These are phyloP conservation scores for Paxillus ammoniavirescens DNA, from an alignment of 768 basidiomycete species.

Conservation along the genomic window DNA sequence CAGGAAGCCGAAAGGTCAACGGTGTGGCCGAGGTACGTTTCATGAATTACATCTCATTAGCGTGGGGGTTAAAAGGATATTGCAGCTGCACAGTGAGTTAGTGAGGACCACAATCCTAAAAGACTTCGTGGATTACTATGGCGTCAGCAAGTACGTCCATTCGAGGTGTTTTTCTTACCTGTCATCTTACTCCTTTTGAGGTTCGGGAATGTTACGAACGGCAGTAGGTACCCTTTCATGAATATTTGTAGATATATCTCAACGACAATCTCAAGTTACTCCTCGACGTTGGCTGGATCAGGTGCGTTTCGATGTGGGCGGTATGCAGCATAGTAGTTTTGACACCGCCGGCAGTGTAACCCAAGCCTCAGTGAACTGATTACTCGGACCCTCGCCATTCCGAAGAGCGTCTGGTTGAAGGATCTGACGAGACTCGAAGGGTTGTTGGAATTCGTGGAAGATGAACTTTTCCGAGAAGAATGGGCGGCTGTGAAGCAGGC, in stretches of 20 bases:
- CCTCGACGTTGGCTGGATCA: constrained; percentile 93
- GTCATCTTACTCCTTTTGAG: constrained; percentile 33
- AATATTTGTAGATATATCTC: neutral
- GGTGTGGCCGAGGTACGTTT: constrained; percentile 83
- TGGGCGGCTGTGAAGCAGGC: constrained; percentile 86
- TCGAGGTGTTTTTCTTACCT: neutral
- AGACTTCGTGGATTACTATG: constrained; percentile 93
- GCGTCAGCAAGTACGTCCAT: constrained; percentile 63
- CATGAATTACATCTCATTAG: neutral
- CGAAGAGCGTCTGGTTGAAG: constrained; percentile 81
- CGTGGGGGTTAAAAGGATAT: neutral
- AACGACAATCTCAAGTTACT: constrained; percentile 52
- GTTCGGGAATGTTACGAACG: constrained; percentile 92
- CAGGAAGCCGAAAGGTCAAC: constrained; percentile 83
- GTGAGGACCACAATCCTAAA: constrained; percentile 81
- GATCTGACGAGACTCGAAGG: constrained; percentile 76
- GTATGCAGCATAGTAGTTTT: neutral
- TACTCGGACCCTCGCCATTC: constrained; percentile 72
- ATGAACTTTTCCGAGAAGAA: constrained; percentile 70
- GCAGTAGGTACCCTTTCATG: constrained; percentile 53
- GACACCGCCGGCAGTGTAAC: constrained; percentile 62
- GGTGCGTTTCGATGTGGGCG: constrained; percentile 26
- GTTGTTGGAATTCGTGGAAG: constrained; percentile 69
- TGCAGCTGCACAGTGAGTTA: constrained; percentile 81
- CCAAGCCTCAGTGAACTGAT: constrained; percentile 84